Evolutionary conservation across 805 yeast species (phyloP).

Genomic region (Alloascoidea africana): DNA sequence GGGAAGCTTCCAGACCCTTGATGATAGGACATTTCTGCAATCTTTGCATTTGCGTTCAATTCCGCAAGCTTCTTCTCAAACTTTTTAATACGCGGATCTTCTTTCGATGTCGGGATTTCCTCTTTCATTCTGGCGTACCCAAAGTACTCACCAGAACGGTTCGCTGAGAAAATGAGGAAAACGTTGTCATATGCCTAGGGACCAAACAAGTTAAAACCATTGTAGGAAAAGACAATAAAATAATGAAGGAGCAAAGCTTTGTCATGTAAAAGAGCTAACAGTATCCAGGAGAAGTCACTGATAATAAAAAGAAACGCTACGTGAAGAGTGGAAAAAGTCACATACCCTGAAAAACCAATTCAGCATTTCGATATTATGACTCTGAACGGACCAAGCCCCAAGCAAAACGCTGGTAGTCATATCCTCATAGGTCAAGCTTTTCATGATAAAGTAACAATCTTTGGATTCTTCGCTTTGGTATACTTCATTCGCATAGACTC

Average conservation of each 20-base stretch:
- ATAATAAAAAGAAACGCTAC: no score
- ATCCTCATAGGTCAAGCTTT: conserved; percentile 22
- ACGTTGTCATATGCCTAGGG: conserved; percentile 15
- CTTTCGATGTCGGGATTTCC: background rate
- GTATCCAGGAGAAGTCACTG: background rate
- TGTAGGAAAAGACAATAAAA: no score
- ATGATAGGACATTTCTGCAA: no score
- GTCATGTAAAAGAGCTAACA: background rate
- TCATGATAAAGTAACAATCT: conserved; percentile 22
- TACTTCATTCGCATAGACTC: background rate
- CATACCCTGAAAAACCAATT: conserved; percentile 13
- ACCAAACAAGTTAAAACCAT: background rate
- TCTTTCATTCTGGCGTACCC: conserved; percentile 24
- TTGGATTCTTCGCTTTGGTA: conserved; percentile 3
- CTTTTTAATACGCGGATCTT: background rate
- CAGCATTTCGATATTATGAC: conserved; percentile 21
- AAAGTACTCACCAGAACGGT: conserved; percentile 22
- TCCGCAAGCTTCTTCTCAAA: background rate
- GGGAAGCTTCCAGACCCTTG: no score
- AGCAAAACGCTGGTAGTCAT: conserved; percentile 17
- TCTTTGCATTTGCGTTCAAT: no score
- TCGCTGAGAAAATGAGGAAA: conserved; percentile 23
- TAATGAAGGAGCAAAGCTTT: no score
- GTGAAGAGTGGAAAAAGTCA: no score
- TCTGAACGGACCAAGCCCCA: conserved; percentile 24